Conservation (phyloP, 1,284 basidiomycete genomes). For the Amylostereum chailletii region DNA sequence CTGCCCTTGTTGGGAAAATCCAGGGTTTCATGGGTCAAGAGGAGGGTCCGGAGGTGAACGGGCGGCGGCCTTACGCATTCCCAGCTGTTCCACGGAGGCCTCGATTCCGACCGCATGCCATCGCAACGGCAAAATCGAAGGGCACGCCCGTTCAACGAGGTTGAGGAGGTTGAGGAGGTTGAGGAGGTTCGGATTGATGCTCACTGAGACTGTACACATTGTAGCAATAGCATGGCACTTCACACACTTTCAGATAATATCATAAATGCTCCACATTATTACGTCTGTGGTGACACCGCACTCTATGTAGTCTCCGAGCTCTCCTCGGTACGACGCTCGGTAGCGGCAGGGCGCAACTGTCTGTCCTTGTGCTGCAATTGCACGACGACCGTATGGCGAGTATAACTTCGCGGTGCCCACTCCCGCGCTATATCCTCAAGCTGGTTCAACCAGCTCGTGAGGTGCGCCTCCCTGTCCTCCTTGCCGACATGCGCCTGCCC, state of each 20-base stretch:
- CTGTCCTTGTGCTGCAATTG: constrained; percentile 30
- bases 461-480: constrained; percentile 29
- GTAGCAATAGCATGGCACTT: no score
- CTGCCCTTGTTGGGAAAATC: constrained; percentile 34
- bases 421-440: constrained; percentile 41
- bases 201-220: no score
- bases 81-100: constrained; percentile 11
- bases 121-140: constrained; percentile 27
- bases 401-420: constrained; percentile 37
- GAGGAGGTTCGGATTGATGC: no score
- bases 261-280: no score
- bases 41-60: not conserved
- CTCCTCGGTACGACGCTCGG: not conserved
- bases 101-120: constrained; percentile 17
- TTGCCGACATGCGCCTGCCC: constrained; percentile 25
- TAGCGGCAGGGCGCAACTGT: constrained; percentile 7
- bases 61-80: constrained; percentile 25
- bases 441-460: constrained; percentile 29
- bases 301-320: not conserved
- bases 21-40: not conserved
- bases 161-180: no score
- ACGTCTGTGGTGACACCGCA: not conserved
- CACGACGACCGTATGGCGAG: constrained; percentile 29
- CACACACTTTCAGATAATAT: no score
- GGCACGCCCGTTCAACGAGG: constrained; percentile 26